Evolutionary conservation across 2,329 filamentous ascomycete genomes (phyloP).

Genomic region (Pestalotiopsis sp.): DNA sequence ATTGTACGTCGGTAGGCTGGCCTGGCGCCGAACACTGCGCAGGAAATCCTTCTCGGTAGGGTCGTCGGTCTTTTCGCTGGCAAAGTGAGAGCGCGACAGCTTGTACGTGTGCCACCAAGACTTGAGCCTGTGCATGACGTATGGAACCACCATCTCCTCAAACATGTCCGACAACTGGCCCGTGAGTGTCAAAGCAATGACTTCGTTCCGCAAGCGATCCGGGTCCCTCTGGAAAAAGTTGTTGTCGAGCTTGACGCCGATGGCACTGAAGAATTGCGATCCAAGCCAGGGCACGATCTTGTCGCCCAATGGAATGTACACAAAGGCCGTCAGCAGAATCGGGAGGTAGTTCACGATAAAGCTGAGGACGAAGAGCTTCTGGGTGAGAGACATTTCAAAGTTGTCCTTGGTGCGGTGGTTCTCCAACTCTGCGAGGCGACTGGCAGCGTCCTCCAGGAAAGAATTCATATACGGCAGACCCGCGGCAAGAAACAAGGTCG

Average conservation of each 20-base stretch:
- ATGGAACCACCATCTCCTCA: constrained; percentile 72
- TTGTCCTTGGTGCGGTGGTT: constrained; percentile 74
- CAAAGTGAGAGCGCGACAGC: constrained; percentile 36
- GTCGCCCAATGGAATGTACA: constrained; percentile 76
- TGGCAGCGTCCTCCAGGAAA: constrained; percentile 64
- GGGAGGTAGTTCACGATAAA: constrained; percentile 81
- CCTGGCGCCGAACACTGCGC: constrained; percentile 64
- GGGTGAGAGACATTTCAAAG: constrained; percentile 69
- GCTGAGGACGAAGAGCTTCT: constrained; percentile 77
- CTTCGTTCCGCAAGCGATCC: constrained; percentile 67
- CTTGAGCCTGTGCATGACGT: constrained; percentile 61
- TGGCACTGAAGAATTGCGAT: constrained; percentile 55
- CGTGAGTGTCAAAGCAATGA: constrained; percentile 75
- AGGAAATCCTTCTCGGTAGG: constrained; percentile 67
- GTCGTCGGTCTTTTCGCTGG: constrained; percentile 54
- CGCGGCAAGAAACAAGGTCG: constrained; percentile 70
- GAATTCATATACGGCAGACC: constrained; percentile 66
- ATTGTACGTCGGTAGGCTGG: constrained; percentile 69
- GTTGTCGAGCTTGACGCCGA: constrained; percentile 53
- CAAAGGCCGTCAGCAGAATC: constrained; percentile 74
- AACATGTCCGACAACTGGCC: constrained; percentile 71
- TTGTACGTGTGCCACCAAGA: constrained; percentile 46
- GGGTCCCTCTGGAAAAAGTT: constrained; percentile 65
- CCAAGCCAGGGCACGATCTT: constrained; percentile 69
- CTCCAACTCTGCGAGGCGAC: constrained; percentile 67